Conservation (phyloP, 768 basidiomycete species). For the Lanmaoa pseudosensibilis region DNA sequence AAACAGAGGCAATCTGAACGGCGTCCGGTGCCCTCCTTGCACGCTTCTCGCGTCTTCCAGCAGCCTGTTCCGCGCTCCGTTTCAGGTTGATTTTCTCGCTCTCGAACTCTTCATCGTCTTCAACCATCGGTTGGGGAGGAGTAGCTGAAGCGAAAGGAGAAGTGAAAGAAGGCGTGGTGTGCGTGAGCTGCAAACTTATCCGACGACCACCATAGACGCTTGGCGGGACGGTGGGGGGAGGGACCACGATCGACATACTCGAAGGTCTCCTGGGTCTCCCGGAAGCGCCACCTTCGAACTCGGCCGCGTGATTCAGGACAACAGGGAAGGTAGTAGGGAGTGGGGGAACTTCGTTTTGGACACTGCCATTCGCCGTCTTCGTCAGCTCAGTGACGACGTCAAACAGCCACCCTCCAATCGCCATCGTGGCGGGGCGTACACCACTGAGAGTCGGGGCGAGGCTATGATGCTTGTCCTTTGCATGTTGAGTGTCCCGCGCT, state of each 20-base stretch:
- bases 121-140: slow-evolving; percentile 23
- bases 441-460: slow-evolving; percentile 34
- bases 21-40: slow-evolving; percentile 11
- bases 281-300: slow-evolving; percentile 23
- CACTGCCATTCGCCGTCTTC: slow-evolving; percentile 18
- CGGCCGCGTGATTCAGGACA: slow-evolving; percentile 22
- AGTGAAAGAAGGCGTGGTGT: slow-evolving; percentile 46
- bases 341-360: slow-evolving; percentile 10
- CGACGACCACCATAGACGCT: slow-evolving; percentile 30
- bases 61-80: slow-evolving; percentile 40
- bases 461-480: slow-evolving; percentile 43
- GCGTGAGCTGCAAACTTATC: slow-evolving; percentile 67
- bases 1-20: background rate
- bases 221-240: slow-evolving; percentile 29
- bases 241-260: slow-evolving; percentile 41
- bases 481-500: slow-evolving; percentile 24
- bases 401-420: slow-evolving; percentile 80
- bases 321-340: slow-evolving; percentile 17
- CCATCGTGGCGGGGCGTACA: slow-evolving; percentile 52
- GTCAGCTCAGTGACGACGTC: slow-evolving; percentile 73
- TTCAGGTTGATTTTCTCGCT: slow-evolving; percentile 46
- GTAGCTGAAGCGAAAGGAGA: slow-evolving; percentile 15
- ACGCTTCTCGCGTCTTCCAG: slow-evolving; percentile 35
- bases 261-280: slow-evolving; percentile 25
- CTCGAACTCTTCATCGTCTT: slow-evolving; percentile 43